Evolutionary conservation across 2,329 filamentous ascomycete species (phyloP).

Genomic region (Stemphylium vesicarium): DNA sequence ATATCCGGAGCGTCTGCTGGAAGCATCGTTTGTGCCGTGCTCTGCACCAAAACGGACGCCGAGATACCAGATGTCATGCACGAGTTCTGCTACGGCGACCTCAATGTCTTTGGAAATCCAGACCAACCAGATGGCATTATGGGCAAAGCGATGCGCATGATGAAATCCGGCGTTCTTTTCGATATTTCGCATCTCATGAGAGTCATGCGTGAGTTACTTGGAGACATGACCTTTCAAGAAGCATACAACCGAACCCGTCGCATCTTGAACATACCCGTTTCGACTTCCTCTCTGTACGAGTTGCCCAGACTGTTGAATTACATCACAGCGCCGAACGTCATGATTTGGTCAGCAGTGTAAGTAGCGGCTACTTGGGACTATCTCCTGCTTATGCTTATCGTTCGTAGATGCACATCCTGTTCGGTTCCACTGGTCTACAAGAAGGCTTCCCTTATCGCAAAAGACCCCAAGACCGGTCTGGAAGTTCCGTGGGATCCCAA

Average conservation of each 20-base stretch:
- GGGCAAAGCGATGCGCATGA: slow-evolving; percentile 71
- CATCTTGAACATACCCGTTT: slow-evolving; percentile 93
- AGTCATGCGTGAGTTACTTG: slow-evolving; percentile 81
- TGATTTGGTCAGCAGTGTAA: slow-evolving; percentile 92
- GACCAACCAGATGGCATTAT: slow-evolving; percentile 67
- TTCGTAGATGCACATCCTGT: slow-evolving; percentile 77
- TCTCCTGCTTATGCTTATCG: slow-evolving; percentile 15
- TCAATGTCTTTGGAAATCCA: slow-evolving; percentile 77
- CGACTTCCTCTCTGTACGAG: slow-evolving; percentile 85
- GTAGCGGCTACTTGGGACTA: slow-evolving; percentile 29
- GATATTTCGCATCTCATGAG: slow-evolving; percentile 81
- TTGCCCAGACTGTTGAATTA: slow-evolving; percentile 89
- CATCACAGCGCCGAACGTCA: slow-evolving; percentile 88
- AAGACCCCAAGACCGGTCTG: slow-evolving; percentile 80
- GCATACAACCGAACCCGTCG: slow-evolving; percentile 92
- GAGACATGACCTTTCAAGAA: slow-evolving; percentile 93
- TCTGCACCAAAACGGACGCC: slow-evolving; percentile 78
- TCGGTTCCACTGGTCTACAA: slow-evolving; percentile 89
- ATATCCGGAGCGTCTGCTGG: slow-evolving; percentile 88
- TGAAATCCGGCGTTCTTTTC: slow-evolving; percentile 84
- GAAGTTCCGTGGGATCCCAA: slow-evolving; percentile 85
- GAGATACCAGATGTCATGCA: slow-evolving; percentile 74
- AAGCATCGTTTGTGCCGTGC: slow-evolving; percentile 81
- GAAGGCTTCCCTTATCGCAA: slow-evolving; percentile 78
- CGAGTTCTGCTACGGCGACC: slow-evolving; percentile 77